Conservation (phyloP, 495 filamentous ascomycete species). For the Stereocaulon alpinum region DNA sequence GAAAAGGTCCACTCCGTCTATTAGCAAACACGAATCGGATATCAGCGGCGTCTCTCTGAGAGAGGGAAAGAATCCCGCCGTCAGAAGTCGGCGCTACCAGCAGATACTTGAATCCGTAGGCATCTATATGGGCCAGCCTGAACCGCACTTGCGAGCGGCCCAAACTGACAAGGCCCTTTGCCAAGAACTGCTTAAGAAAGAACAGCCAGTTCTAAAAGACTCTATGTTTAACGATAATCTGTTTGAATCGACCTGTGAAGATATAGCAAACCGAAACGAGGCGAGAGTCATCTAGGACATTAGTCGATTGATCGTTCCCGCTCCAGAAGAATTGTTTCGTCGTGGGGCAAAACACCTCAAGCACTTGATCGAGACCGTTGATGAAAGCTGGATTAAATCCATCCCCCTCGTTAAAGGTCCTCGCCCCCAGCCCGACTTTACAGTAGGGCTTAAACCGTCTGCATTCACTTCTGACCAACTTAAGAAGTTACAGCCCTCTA, state of each 20-base stretch:
- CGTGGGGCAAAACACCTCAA: conserved; percentile 27
- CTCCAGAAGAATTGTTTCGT: conserved; percentile 25
- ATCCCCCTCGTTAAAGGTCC: conserved; percentile 13
- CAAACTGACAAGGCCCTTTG: conserved; percentile 5
- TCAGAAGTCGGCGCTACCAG: conserved; percentile 15
- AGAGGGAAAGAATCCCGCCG: conserved; percentile 14
- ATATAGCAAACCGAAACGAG: conserved; percentile 26
- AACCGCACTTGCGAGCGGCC: not conserved
- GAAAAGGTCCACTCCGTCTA: conserved; percentile 15
- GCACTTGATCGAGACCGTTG: conserved; percentile 30
- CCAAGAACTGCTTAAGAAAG: not conserved
- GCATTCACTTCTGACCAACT: conserved; percentile 12
- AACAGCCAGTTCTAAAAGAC: conserved; percentile 6
- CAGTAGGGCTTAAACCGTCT: conserved; percentile 9
- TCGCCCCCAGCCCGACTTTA: conserved; percentile 10
- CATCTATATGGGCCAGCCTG: conserved; percentile 15
- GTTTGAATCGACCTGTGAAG: not conserved
- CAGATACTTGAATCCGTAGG: conserved; percentile 6
- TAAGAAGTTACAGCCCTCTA: conserved; percentile 9
- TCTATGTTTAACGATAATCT: conserved; percentile 10
- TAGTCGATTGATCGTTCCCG: conserved; percentile 28
- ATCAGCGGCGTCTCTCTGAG: conserved; percentile 10
- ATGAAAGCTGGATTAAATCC: conserved; percentile 32
- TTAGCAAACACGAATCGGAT: conserved; percentile 13
- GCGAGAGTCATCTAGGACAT: conserved; percentile 32